Conservation (phyloP, 192 early-diverging fungal genomes). For the Coemansia sp. region DNA sequence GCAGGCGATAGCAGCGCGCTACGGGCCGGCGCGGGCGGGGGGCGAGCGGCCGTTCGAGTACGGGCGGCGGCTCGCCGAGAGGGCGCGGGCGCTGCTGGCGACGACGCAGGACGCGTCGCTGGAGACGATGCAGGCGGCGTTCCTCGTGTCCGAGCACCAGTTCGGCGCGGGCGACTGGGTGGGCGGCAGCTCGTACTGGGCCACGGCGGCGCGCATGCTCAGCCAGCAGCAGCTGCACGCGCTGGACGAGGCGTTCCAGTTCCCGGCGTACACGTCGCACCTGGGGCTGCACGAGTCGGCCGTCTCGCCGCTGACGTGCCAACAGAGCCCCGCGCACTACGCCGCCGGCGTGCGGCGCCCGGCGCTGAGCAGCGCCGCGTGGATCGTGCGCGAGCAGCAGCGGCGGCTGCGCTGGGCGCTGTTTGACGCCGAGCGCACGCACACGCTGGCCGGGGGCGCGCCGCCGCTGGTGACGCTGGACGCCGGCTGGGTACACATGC, state of each 20-base stretch:
- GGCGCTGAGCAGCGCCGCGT: constrained; percentile 38
- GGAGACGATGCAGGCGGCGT: constrained; percentile 48
- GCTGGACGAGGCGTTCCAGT: constrained; percentile 54
- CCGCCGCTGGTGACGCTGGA: constrained; percentile 53
- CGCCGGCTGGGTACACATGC: constrained; percentile 55
- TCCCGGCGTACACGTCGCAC: constrained; percentile 53
- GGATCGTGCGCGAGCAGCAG: constrained; percentile 50
- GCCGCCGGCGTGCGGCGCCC: constrained; percentile 42
- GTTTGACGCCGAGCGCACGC: constrained; percentile 51
- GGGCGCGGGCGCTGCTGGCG: constrained; percentile 42
- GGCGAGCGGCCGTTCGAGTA: constrained; percentile 27
- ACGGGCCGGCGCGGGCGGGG: constrained; percentile 15
- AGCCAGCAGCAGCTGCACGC: constrained; percentile 54
- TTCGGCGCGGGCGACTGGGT: constrained; percentile 53
- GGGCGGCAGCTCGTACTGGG: constrained; percentile 50
- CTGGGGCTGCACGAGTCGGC: constrained; percentile 52
- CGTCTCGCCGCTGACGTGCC: constrained; percentile 38
- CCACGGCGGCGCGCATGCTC: constrained; percentile 53
- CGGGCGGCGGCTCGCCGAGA: constrained; percentile 29
- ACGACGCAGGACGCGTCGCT: constrained; percentile 19
- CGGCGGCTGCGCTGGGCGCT: constrained; percentile 53
- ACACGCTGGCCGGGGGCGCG: constrained; percentile 39
- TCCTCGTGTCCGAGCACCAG: constrained; percentile 43
- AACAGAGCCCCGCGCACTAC: constrained; percentile 50
- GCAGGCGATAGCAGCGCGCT: constrained; percentile 50